Percentiles rank a stretch among this genome's conserved stretches.
These are phyloP conservation scores for Ogataea polymorpha DNA, from an alignment of 805 yeast species.

Conservation along the genomic window DNA sequence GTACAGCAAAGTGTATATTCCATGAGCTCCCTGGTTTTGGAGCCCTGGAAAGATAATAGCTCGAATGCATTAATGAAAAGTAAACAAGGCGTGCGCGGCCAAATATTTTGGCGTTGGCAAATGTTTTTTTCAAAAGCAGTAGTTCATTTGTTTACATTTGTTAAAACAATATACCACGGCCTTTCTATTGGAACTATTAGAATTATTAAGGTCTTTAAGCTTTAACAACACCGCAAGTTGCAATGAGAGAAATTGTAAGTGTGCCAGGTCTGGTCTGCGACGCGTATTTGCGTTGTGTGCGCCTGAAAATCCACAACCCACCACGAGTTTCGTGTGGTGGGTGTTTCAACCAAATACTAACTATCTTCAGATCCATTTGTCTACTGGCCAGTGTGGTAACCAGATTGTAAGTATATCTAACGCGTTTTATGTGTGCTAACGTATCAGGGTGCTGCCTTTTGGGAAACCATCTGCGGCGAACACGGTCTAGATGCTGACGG, in stretches of 20 bases:
- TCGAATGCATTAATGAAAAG: slow-evolving; percentile 7
- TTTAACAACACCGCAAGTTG: slow-evolving; percentile 4
- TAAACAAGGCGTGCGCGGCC: slow-evolving; percentile 18
- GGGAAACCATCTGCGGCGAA: slow-evolving; percentile 90
- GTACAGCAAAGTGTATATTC: slow-evolving; percentile 57
- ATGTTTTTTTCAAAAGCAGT: slow-evolving; percentile 14
- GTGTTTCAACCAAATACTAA: slow-evolving; percentile 12
- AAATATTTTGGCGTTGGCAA: slow-evolving; percentile 20
- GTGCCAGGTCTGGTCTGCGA: too few relatives aligned
- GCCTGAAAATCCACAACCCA: not conserved
- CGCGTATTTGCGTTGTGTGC: not conserved
- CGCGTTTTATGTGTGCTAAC: slow-evolving; percentile 14
- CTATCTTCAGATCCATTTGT: slow-evolving; percentile 74
- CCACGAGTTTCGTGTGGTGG: slow-evolving; percentile 2
- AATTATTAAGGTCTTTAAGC: slow-evolving; percentile 3
- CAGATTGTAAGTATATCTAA: slow-evolving; percentile 63
- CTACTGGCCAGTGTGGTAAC: slow-evolving; percentile 99
- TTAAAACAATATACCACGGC: slow-evolving; percentile 14
- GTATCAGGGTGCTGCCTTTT: slow-evolving; percentile 78
- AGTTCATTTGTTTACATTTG: slow-evolving; percentile 18
- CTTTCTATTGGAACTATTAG: slow-evolving; percentile 2
- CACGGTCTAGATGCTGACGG: slow-evolving; percentile 79
- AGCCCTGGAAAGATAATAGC: slow-evolving; percentile 9
- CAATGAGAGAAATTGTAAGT: slow-evolving; percentile 35
- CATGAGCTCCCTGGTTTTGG: slow-evolving; percentile 32